Evolutionary conservation across 352 stramenopile genomes (phyloP).

Genomic region (Blastocystis sp.): DNA sequence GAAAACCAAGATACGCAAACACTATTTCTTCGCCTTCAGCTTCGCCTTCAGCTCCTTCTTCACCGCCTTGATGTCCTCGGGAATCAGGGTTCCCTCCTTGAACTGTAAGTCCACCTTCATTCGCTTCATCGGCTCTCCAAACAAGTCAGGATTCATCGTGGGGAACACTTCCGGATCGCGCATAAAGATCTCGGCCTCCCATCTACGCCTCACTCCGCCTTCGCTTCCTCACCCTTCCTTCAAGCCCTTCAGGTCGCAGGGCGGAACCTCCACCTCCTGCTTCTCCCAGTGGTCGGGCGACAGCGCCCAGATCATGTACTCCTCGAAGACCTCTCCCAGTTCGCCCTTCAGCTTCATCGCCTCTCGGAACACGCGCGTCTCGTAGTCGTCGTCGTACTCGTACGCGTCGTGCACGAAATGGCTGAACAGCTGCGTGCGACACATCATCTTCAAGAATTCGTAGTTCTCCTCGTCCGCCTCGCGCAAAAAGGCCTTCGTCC

Average conservation of each 20-base stretch:
- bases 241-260: conserved; percentile 29
- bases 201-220: not conserved
- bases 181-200: conserved; percentile 2
- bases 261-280: conserved; percentile 15
- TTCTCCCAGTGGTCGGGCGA: conserved; percentile 13
- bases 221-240: not conserved
- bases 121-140: conserved; percentile 44
- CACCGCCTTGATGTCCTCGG: conserved; percentile 29
- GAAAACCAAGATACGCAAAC: no score
- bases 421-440: conserved; percentile 20
- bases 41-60: conserved; percentile 47
- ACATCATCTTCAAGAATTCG: conserved; percentile 1
- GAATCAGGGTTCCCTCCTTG: not conserved
- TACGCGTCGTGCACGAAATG: conserved; percentile 48
- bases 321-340: not conserved
- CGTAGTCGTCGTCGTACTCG: conserved; percentile 50
- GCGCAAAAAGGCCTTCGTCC: conserved; percentile 1
- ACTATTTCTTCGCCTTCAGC: conserved; percentile 21
- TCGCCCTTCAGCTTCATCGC: conserved; percentile 6
- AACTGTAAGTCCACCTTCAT: not conserved
- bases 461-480: conserved; percentile 7
- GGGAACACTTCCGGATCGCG: conserved; percentile 40
- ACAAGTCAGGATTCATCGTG: not conserved
- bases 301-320: not conserved
- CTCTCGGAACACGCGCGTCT: conserved; percentile 20